These are phyloP conservation scores for Colletotrichum salicis DNA, from an alignment of 2,329 filamentous ascomycete species.

Conservation along the genomic window DNA sequence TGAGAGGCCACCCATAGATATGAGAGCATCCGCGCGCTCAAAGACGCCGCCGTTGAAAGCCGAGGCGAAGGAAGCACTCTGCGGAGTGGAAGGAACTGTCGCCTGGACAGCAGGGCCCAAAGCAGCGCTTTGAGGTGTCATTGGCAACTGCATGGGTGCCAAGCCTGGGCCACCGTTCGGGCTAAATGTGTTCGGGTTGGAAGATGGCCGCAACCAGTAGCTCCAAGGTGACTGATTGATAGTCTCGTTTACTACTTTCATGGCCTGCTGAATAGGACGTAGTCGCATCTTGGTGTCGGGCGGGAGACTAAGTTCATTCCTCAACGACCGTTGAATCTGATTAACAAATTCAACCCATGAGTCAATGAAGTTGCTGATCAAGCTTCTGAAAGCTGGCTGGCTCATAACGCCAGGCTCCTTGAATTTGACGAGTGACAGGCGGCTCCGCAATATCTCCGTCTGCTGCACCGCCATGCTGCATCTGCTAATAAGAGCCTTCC, in stretches of 20 bases:
- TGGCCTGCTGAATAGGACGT: conserved; percentile 81
- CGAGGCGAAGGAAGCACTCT: conserved; percentile 65
- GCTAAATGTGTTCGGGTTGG: conserved; percentile 34
- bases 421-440: conserved; percentile 83
- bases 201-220: conserved; percentile 50
- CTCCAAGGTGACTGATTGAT: conserved; percentile 73
- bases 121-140: conserved; percentile 89
- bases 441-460: conserved; percentile 76
- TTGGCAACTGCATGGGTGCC: conserved; percentile 66
- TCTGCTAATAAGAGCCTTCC: conserved; percentile 77
- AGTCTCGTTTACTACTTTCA: conserved; percentile 81
- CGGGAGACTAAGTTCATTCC: conserved; percentile 62
- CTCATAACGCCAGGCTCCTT: conserved; percentile 83
- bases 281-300: conserved; percentile 79
- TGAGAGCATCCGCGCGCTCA: conserved; percentile 67
- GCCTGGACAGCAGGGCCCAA: conserved; percentile 91
- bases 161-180: conserved; percentile 42
- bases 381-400: conserved; percentile 70
- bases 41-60: conserved; percentile 69
- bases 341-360: conserved; percentile 75
- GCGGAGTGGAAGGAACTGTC: conserved; percentile 80
- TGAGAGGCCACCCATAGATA: conserved; percentile 67
- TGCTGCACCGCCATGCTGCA: conserved; percentile 77
- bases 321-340: conserved; percentile 65
- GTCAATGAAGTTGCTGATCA: conserved; percentile 80